Evolutionary conservation across 2,329 filamentous ascomycete genomes (phyloP).

Genomic region (Colletotrichum caudatum): DNA sequence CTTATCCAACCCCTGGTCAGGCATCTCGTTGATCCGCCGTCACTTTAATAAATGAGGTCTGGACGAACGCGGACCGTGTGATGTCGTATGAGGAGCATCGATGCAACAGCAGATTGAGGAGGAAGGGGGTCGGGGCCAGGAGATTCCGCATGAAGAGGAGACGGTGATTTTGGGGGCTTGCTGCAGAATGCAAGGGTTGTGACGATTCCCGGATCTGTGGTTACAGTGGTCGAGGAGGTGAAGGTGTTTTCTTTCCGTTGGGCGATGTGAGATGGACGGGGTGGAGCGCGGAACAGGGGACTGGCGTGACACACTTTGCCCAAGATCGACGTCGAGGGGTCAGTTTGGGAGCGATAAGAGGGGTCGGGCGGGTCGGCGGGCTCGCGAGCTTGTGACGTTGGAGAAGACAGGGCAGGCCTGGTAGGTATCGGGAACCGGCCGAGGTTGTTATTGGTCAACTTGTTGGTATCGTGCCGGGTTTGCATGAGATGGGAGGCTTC

Average conservation of each 20-base stretch:
- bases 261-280: not conserved
- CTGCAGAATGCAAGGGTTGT: not conserved
- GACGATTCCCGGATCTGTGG: not conserved
- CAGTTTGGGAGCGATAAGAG: constrained; percentile 29
- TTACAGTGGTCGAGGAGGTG: constrained; percentile 8
- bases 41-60: not conserved
- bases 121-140: not conserved
- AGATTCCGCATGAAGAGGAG: not conserved
- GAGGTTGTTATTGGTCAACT: not conserved
- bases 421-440: not conserved
- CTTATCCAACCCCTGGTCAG: not conserved
- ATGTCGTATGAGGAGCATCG: not conserved
- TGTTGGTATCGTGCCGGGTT: not conserved
- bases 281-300: not conserved
- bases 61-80: constrained; percentile 11
- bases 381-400: not conserved
- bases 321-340: constrained; percentile 36
- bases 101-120: not conserved
- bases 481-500: not conserved
- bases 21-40: constrained; percentile 4
- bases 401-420: too few species aligned
- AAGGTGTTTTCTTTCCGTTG: not conserved
- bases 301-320: constrained; percentile 25
- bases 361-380: not conserved
- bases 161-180: too few species aligned